A percentile compares a stretch with the other conserved stretches of the same genome.
phyloP scores from a whole-genome alignment of 225 moss, liverwort and hornwort species.

The Neckera pumila region DNA sequence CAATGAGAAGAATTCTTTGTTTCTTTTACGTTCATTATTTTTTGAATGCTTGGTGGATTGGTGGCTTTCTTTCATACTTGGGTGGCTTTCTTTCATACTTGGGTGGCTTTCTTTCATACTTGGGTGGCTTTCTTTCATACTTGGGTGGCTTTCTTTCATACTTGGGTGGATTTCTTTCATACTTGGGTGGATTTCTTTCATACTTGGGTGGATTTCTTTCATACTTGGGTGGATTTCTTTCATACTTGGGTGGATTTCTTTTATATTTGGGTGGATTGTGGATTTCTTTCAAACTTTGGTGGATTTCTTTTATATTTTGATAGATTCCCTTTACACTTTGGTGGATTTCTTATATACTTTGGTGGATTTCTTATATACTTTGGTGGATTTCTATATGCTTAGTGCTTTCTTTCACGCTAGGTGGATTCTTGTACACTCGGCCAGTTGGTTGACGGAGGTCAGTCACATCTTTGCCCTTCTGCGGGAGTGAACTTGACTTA shows the following conservation, averaged over 20 bases:
- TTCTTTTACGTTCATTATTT: fast-evolving
- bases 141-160: neutral
- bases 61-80: neutral
- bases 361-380: neutral
- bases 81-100: neutral
- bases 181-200: neutral
- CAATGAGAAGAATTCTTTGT: neutral
- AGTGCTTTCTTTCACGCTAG: neutral
- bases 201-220: neutral
- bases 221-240: neutral
- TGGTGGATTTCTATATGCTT: fast-evolving
- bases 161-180: neutral
- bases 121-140: neutral
- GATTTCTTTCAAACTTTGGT: neutral
- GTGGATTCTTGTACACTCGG: neutral
- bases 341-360: neutral
- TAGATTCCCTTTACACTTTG: fast-evolving
- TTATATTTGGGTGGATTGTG: fast-evolving
- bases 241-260: neutral
- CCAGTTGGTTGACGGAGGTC: neutral
- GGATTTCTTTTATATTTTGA: too few relatives aligned
- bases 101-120: neutral
- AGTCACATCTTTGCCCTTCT: neutral
- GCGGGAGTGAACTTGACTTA: too few relatives aligned
- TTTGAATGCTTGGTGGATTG: neutral